Evolutionary conservation across 2,329 filamentous ascomycete genomes (phyloP), one percentile per base, ranked within the genome.

Genomic region (Beauveria brongniartii): DNA sequence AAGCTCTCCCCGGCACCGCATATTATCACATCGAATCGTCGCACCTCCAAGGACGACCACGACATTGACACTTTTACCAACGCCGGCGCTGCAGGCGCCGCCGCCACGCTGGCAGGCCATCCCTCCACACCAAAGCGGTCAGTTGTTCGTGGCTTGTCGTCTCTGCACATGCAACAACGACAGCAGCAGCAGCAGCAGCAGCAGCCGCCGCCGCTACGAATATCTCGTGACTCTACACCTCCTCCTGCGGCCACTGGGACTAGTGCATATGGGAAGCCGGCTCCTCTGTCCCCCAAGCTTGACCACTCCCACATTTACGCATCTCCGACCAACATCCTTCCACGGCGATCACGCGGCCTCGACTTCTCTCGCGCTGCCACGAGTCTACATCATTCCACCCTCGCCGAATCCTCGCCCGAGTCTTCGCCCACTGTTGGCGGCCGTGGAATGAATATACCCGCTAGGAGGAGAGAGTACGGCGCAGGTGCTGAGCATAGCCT

Each of bases 291-390:
- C 2, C 92, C 92, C 18, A 92, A 95, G 72, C 83, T 94, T 64
- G 92, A 96, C 72, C 83, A 90, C 61, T 88, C 88, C 22, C 89
- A 92, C 66, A 91, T 87, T 53, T 96, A 95, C 77, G 89, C 89
- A 47, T 93, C 91, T 1, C 92, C 92, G 2, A 88, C 90, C 28
- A 95, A 92, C 59, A 89, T 96, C 52, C 82, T 97, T 8, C 93
- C 93, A 20, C 86, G 93, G 65, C 87, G 92, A 63, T 97, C 92
- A 34, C 85, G 93, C 61, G 93, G 93, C 48, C 80, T 97, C 63
- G 93, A 97, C 75, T 97, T 96, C 73, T 93, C 93, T 46, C 84
- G 93, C 66, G 92, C 92, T 12, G 94, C 91, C 64, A 97, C 93
- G 12, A 96, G 92, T 71, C 80, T 99, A 24, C 94, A 97, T 75